phyloP scores from a whole-genome alignment of 2,329 filamentous ascomycete species.

The Trematosphaeria pertusa region DNA sequence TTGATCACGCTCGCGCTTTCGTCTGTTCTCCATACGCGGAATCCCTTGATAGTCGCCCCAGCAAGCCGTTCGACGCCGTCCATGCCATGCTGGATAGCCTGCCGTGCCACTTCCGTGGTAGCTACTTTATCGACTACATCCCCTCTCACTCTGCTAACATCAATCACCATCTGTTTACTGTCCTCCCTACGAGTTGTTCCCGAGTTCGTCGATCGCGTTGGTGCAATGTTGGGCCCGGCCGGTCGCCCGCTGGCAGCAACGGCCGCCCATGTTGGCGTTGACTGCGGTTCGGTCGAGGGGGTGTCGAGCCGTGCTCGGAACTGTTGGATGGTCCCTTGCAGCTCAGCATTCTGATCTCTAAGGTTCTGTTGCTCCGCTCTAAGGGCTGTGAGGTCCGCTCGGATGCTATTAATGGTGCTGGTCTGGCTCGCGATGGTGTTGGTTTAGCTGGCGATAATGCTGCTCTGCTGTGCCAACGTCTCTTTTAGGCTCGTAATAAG shows the following conservation, averaged over 20 bases:
- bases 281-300: slow-evolving; percentile 9
- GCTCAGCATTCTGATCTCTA: slow-evolving; percentile 9
- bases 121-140: slow-evolving; percentile 10
- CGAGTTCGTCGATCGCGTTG: slow-evolving; percentile 5
- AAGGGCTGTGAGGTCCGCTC: neutral
- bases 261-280: slow-evolving; percentile 12
- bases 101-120: slow-evolving; percentile 11
- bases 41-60: slow-evolving; percentile 12
- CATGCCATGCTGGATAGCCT: slow-evolving; percentile 16
- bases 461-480: slow-evolving; percentile 13
- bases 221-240: slow-evolving; percentile 5
- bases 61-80: slow-evolving; percentile 13
- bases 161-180: slow-evolving; percentile 14
- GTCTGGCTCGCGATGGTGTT: slow-evolving; percentile 9
- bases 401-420: slow-evolving; percentile 5
- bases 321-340: slow-evolving; percentile 4
- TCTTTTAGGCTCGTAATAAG: slow-evolving; percentile 15
- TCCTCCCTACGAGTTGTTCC: slow-evolving; percentile 8
- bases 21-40: slow-evolving; percentile 14
- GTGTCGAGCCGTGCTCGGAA: slow-evolving; percentile 14
- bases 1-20: slow-evolving; percentile 20
- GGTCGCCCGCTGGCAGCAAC: slow-evolving; percentile 11
- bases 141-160: slow-evolving; percentile 9
- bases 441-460: too few species aligned
- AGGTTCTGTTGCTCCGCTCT: slow-evolving; percentile 12